phyloP scores from a whole-genome alignment of 106 monocot genomes.

The Dioscorea alata region DNA sequence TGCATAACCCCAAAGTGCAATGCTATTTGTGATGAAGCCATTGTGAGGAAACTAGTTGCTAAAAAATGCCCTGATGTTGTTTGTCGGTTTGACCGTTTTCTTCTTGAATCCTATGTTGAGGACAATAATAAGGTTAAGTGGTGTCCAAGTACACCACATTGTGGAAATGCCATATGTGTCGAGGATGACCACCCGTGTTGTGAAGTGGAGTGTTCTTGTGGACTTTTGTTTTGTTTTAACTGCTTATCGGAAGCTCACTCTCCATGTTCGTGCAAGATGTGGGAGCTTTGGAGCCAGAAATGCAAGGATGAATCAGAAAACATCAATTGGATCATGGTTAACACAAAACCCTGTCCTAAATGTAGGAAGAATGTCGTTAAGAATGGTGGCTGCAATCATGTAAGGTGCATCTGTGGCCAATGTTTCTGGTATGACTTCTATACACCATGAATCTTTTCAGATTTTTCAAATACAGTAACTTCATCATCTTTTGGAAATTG shows the following conservation, averaged over 20 bases:
- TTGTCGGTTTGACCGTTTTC: slow-evolving; percentile 52
- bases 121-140: slow-evolving; percentile 74
- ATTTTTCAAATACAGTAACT: too few species aligned
- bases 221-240: slow-evolving; percentile 71
- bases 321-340: slow-evolving; percentile 48
- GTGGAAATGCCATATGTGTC: slow-evolving; percentile 79
- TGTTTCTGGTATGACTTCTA: slow-evolving; percentile 57
- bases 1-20: slow-evolving; percentile 68
- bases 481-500: too few species aligned
- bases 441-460: too few species aligned
- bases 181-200: slow-evolving; percentile 41
- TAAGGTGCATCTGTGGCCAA: slow-evolving; percentile 67
- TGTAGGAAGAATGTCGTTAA: slow-evolving; percentile 70
- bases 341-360: slow-evolving; percentile 73
- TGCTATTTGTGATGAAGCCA: slow-evolving; percentile 57
- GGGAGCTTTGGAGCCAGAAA: slow-evolving; percentile 67
- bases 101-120: slow-evolving; percentile 80
- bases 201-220: slow-evolving; percentile 79
- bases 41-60: slow-evolving; percentile 36
- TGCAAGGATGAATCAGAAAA: slow-evolving; percentile 41
- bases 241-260: slow-evolving; percentile 67
- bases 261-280: slow-evolving; percentile 81
- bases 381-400: slow-evolving; percentile 75
- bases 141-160: slow-evolving; percentile 80
- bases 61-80: slow-evolving; percentile 37